phyloP scores from a whole-genome alignment of 192 early-diverging fungal species.

The Tieghemiomyces parasiticus region DNA sequence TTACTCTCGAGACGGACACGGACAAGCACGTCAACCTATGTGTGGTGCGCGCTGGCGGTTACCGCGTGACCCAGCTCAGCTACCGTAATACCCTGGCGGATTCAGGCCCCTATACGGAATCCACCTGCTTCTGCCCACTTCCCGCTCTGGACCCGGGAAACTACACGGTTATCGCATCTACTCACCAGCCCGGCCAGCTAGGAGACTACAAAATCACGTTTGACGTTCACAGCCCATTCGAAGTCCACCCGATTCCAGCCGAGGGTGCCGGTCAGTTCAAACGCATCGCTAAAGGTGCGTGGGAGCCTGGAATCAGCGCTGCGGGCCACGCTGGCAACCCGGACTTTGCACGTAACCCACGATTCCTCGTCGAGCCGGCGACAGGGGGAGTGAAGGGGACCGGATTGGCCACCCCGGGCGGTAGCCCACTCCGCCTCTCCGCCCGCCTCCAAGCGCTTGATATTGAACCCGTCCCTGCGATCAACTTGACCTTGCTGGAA shows the following conservation, averaged over 20 bases:
- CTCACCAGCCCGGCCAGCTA: slow-evolving; percentile 52
- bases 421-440: slow-evolving; percentile 42
- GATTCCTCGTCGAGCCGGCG: slow-evolving; percentile 41
- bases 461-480: slow-evolving; percentile 43
- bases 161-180: slow-evolving; percentile 66
- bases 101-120: slow-evolving; percentile 61
- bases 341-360: slow-evolving; percentile 44
- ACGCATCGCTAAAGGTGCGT: slow-evolving; percentile 34
- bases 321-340: slow-evolving; percentile 40
- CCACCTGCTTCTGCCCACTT: slow-evolving; percentile 58
- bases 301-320: slow-evolving; percentile 37
- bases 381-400: too few relatives aligned
- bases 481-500: slow-evolving; percentile 55
- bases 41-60: slow-evolving; percentile 54
- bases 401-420: too few relatives aligned
- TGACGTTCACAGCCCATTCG: slow-evolving; percentile 32
- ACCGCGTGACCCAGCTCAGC: slow-evolving; percentile 44
- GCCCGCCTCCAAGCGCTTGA: slow-evolving; percentile 52
- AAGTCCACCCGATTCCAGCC: slow-evolving; percentile 38
- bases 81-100: slow-evolving; percentile 44
- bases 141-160: slow-evolving; percentile 40
- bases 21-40: slow-evolving; percentile 48
- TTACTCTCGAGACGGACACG: slow-evolving; percentile 55
- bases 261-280: slow-evolving; percentile 68
- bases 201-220: slow-evolving; percentile 54